Base-by-base conservation (phyloP, 2,329 filamentous ascomycete species). In the Fusarium bulbicola region DNA sequence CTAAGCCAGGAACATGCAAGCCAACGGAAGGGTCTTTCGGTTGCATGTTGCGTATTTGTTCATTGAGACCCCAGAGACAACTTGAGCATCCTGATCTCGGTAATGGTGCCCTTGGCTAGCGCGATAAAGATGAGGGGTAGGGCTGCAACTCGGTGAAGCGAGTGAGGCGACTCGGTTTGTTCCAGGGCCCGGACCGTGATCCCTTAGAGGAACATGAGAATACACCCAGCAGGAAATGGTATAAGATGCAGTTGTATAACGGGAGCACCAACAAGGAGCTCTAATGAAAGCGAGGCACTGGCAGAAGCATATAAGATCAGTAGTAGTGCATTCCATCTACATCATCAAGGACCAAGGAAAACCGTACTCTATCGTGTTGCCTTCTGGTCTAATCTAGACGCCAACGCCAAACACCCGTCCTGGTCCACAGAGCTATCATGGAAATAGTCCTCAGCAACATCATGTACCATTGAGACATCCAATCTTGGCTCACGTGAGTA, bases 241-340 rank as follows among this genome's bases (percentile, higher is more conserved):
- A 8, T 2, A 12, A 12, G 40, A 16, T 1, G 10, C 15, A 12
- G 10, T 12, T 24, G 10, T 18, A 12, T 24, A 16, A 3, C 6
- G 5, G 10, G 10, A 24, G 10, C 14, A 43, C 15, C 5, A 5
- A 43, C 4, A 24, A 18, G 15, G 40, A 6, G 1, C 6, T 12
- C 40, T 2, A 43, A 7, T 0, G 1, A 18, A 16, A 24, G 6
- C 14, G n/a, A 12, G n/a, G 6, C 2, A 24, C 5, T 18, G 40
- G 40, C 15, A 24, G n/a, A 21, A 40, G 15, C 1, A 18, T 5
- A 24, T 5, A 12, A 24, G n/a, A 43, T 5, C 1, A 24, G 12
- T 1, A 1, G 4, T 16, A 7, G 40, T 40, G 20, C 24, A 18
- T 12, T 18, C 1, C 2, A 18, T 24, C n/a, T 16, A 16, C 3